Base-by-base conservation (phyloP, 179 eudicot species). In the Actinidia chinensis region DNA sequence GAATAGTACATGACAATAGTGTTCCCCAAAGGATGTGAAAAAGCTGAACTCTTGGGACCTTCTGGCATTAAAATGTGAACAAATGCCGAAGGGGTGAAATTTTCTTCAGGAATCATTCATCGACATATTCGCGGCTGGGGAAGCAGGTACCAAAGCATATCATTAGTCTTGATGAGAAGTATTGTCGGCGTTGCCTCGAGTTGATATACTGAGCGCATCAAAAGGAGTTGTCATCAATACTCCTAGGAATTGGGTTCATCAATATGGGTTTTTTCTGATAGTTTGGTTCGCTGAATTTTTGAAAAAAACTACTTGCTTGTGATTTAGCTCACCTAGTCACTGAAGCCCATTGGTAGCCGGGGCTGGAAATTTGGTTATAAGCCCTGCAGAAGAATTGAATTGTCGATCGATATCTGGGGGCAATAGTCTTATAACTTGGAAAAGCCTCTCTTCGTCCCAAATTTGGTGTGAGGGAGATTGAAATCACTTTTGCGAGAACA, bases 141-240 rank as follows among this genome's bases (percentile, higher is more conserved):
- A 55, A 82, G 73, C 40, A 75, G 76, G 75, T 90, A 20, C 98
- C 98, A 2, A 91, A 83, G 71, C 89, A 90, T 73, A 74, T 95
- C 15, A 80, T 89, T 44, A 84, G 89, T 82, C 67, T 86, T 22
- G 98, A 93, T 17, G 99, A 93, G 75, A 89, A 84, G 82, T 91
- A 87, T 81, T 77, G 90, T 67, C 86, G 88, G 64, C 84, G 80
- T 71, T 90, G 99, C 87, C 87, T 95, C 71, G 89, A 90, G 59
- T 59, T 79, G 56, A 89, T 93, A 81, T 90, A 90, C 59, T 82
- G 13, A 85, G 74, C 78, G 90, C 91, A 66, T 23, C 75, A 46
- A 84, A 88, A 80, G 83, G 87, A 58, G 75, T 86, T n/a, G 68
- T 78, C 91, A 10, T 78, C 71, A 83, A 76, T 60, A 22, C 84